Evolutionary conservation across 2,329 filamentous ascomycete species (phyloP).

Genomic region (Diaporthe velutina): DNA sequence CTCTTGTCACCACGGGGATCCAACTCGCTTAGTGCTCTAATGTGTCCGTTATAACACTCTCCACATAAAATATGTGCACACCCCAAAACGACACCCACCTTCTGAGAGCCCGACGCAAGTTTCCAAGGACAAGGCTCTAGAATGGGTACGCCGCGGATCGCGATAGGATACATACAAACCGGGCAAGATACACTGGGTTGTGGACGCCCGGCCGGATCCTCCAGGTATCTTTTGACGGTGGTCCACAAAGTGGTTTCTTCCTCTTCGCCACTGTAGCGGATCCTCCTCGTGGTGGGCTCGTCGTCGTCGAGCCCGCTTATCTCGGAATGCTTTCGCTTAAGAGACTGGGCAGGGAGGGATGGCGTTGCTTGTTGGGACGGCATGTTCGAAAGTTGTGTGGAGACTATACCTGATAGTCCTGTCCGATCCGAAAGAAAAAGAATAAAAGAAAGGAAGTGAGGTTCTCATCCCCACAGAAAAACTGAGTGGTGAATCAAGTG

Average conservation of each 20-base stretch:
- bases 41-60: not conserved
- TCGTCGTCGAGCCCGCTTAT: not conserved
- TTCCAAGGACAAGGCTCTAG: not conserved
- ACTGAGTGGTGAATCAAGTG: not conserved
- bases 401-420: slow-evolving; percentile 16
- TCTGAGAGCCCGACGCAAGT: not conserved
- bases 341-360: not conserved
- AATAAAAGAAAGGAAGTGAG: not conserved
- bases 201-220: not conserved
- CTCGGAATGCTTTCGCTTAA: not conserved
- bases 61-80: not conserved
- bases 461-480: not conserved
- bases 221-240: not conserved
- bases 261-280: not conserved
- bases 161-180: not conserved
- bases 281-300: not conserved
- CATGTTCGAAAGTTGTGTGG: not conserved
- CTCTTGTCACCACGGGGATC: rapidly evolving
- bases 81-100: not conserved
- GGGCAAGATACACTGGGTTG: not conserved
- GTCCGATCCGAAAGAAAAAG: not conserved
- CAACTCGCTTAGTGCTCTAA: not conserved
- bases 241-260: slow-evolving; percentile 8
- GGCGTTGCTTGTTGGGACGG: not conserved
- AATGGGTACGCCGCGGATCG: slow-evolving; percentile 8